Percentiles rank a stretch among this genome's conserved stretches.
phyloP scores from a whole-genome alignment of 768 basidiomycete species.

The Suillus subaureus region DNA sequence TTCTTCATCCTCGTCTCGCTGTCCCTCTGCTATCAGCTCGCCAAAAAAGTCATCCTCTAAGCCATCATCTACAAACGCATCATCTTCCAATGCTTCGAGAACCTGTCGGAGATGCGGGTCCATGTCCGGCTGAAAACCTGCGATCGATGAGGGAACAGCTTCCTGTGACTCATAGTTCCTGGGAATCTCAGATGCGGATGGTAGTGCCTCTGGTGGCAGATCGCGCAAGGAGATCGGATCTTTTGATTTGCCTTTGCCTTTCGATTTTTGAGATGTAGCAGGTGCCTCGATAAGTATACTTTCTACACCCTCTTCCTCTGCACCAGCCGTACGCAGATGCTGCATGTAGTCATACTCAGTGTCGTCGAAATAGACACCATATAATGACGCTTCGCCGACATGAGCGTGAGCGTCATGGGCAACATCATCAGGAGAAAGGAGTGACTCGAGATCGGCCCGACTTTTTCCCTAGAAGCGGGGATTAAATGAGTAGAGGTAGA shows the following conservation, averaged over 20 bases:
- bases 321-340: slow-evolving; percentile 81
- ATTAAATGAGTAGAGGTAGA: slow-evolving; percentile 25
- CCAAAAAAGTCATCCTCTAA: slow-evolving; percentile 77
- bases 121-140: slow-evolving; percentile 94
- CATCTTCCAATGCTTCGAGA: slow-evolving; percentile 93
- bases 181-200: slow-evolving; percentile 75
- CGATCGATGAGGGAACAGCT: slow-evolving; percentile 77
- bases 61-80: slow-evolving; percentile 85
- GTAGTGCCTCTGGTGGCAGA: slow-evolving; percentile 70
- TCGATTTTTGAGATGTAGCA: slow-evolving; percentile 36
- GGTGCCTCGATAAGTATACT: slow-evolving; percentile 83
- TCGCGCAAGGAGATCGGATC: slow-evolving; percentile 48
- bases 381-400: slow-evolving; percentile 84
- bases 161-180: slow-evolving; percentile 75
- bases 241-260: slow-evolving; percentile 42
- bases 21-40: slow-evolving; percentile 72
- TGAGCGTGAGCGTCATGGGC: slow-evolving; percentile 51
- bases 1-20: slow-evolving; percentile 61
- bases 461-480: slow-evolving; percentile 64
- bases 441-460: slow-evolving; percentile 74
- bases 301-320: slow-evolving; percentile 80
- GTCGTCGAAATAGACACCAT: slow-evolving; percentile 95
- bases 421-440: slow-evolving; percentile 51
- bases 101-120: slow-evolving; percentile 93
- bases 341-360: slow-evolving; percentile 98